Conservation (phyloP, 495 filamentous ascomycete genomes). For the Neurospora intermedia region DNA sequence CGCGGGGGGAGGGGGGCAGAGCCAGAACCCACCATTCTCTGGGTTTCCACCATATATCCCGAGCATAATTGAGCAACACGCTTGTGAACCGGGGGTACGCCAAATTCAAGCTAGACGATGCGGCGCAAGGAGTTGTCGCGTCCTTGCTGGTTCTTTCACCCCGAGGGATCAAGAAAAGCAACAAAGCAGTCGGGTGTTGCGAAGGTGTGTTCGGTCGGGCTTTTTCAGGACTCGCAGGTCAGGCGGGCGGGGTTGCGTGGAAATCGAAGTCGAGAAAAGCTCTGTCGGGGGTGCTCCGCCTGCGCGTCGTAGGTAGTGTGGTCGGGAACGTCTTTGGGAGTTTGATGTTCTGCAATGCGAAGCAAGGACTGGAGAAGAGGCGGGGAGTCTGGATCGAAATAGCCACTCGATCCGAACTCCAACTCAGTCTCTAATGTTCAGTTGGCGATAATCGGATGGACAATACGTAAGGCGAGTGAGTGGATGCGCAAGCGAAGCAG, state of each 20-base stretch:
- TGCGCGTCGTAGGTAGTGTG: neutral
- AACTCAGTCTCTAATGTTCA: neutral
- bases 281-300: neutral
- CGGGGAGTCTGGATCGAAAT: neutral
- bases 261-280: neutral
- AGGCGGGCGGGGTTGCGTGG: neutral
- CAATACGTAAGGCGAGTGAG: neutral
- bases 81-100: conserved; percentile 7
- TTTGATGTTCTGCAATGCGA: neutral
- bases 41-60: conserved; percentile 34
- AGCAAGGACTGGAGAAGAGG: neutral
- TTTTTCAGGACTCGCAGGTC: neutral
- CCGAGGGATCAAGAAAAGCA: neutral
- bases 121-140: neutral
- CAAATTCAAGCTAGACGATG: conserved; percentile 1
- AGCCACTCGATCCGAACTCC: neutral
- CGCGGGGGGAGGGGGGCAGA: neutral
- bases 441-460: neutral
- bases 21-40: conserved; percentile 34
- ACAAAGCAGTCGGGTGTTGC: neutral
- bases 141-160: neutral
- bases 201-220: neutral
- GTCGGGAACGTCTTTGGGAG: neutral
- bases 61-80: conserved; percentile 33
- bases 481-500: neutral